Evolutionary conservation across 2,329 filamentous ascomycete species (phyloP), one percentile per base, ranked within the genome.

Genomic region (Sporothrix brunneoviolacea): DNA sequence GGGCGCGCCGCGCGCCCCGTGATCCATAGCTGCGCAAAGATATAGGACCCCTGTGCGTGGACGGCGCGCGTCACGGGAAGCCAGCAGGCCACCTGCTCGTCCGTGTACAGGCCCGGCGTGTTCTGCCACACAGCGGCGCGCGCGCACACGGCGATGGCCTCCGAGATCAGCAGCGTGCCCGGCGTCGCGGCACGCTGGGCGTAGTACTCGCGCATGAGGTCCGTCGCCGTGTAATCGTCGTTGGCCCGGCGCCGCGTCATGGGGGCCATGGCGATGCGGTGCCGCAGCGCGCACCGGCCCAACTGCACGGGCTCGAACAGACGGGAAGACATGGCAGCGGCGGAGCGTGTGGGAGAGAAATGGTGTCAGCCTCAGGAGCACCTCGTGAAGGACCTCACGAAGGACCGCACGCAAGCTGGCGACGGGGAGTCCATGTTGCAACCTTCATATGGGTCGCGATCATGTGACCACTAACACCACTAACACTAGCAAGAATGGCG

Each of bases 61-160:
- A 86, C 80, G 2, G 74, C 77, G 45, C 79, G 72, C 1, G 77
- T 80, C 22, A 85, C 67, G 45, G 70, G 66, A 18, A 73, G 77
- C 83, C 82, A 86, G 0, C 70, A 76, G 1, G 70, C 69, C 40
- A 79, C 69, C 57, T 84, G 80, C 27, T 68, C 72, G 2, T 70
- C 61, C 38, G 64, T 73, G 58, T 72, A 83, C 58, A 85, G 76
- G 1, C 79, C 80, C 0, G 82, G 81, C 0, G 74, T 72, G 48
- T 40, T 79, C 75, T 39, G 65, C 54, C 36, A 63, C 61, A 0
- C 67, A 67, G 15, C 64, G 65, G 0, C 63, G 60, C 12, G 59
- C 53, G 13, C 62, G 68, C 61, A 70, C 41, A 59, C 57, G 62
- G 74, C 62, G 68, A 77, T 64, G 72, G 70, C 71, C 46, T 74